A percentile compares a stretch with the other conserved stretches of the same genome.
phyloP scores from a whole-genome alignment of 2,329 filamentous ascomycete genomes.

The Colletotrichum endophyticum region DNA sequence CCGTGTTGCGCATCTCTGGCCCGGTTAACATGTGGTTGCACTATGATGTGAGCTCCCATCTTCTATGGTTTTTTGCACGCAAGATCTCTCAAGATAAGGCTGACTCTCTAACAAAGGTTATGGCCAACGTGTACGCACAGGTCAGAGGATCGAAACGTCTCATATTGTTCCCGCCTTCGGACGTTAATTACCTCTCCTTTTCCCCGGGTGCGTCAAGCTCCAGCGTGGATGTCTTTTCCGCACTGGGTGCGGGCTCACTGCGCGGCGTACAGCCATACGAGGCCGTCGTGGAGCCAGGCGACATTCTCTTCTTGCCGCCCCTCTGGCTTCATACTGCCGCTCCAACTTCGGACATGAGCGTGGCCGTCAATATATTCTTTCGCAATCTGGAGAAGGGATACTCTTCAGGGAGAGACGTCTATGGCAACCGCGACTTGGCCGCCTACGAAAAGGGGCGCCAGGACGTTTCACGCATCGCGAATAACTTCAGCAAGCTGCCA shows the following conservation, averaged over 20 bases:
- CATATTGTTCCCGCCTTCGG: slow-evolving; percentile 78
- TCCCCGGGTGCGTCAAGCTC: slow-evolving; percentile 82
- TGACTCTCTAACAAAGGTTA: slow-evolving; percentile 59
- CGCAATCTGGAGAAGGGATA: slow-evolving; percentile 72
- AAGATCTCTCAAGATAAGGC: neutral
- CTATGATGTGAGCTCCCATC: slow-evolving; percentile 66
- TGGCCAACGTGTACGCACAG: slow-evolving; percentile 87
- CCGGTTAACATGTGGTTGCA: slow-evolving; percentile 88
- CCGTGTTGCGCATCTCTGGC: slow-evolving; percentile 79
- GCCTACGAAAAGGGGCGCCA: slow-evolving; percentile 82
- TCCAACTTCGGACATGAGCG: slow-evolving; percentile 62
- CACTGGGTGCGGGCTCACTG: slow-evolving; percentile 43
- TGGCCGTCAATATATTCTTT: slow-evolving; percentile 93
- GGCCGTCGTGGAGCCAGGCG: slow-evolving; percentile 70
- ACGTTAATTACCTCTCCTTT: slow-evolving; percentile 73
- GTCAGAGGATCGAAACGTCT: slow-evolving; percentile 75
- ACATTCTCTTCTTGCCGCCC: slow-evolving; percentile 80
- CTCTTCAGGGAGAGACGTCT: slow-evolving; percentile 79
- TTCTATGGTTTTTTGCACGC: neutral
- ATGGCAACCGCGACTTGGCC: slow-evolving; percentile 84
- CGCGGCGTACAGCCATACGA: slow-evolving; percentile 67
- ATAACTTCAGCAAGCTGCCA: slow-evolving; percentile 69
- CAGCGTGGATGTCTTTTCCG: slow-evolving; percentile 72
- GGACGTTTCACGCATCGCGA: slow-evolving; percentile 71
- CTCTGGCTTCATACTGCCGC: slow-evolving; percentile 83